Percentiles rank a stretch among this genome's conserved stretches.
These are phyloP conservation scores for Chalaropsis thielavioides DNA, from an alignment of 2,329 filamentous ascomycete species.

Conservation along the genomic window DNA sequence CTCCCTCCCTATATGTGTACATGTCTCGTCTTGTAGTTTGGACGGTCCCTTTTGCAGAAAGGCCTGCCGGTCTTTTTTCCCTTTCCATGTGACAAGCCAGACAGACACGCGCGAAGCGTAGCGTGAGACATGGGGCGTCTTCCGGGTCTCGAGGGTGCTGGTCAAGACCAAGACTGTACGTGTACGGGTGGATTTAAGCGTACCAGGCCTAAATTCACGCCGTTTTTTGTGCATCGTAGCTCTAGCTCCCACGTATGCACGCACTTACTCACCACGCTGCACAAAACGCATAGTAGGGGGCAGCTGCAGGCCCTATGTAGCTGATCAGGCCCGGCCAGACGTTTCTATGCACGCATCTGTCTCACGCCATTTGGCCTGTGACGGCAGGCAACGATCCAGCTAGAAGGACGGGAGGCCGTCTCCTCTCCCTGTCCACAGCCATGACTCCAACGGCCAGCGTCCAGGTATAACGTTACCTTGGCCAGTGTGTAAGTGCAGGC, in stretches of 20 bases:
- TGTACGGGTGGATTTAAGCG: neutral
- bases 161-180: neutral
- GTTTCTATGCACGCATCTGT: neutral
- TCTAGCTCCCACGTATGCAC: too few relatives aligned
- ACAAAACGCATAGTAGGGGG: neutral
- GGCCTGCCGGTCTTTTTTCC: neutral
- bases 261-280: neutral
- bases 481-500: neutral
- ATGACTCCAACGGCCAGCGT: neutral
- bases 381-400: neutral
- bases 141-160: neutral
- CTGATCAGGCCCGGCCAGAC: neutral
- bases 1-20: neutral
- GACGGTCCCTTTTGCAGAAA: neutral
- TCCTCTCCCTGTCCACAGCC: neutral
- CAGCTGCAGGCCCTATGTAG: neutral
- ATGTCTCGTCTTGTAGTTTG: neutral
- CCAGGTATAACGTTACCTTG: neutral
- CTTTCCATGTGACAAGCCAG: neutral
- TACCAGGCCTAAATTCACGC: too few relatives aligned
- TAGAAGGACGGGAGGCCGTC: neutral
- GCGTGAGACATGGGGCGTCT: neutral
- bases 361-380: neutral
- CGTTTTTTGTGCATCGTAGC: too few relatives aligned
- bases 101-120: neutral